Evolutionary conservation across 1,284 basidiomycete species (phyloP), one percentile per base, ranked within the genome.

Genomic region (Chondrostereum purpureum): DNA sequence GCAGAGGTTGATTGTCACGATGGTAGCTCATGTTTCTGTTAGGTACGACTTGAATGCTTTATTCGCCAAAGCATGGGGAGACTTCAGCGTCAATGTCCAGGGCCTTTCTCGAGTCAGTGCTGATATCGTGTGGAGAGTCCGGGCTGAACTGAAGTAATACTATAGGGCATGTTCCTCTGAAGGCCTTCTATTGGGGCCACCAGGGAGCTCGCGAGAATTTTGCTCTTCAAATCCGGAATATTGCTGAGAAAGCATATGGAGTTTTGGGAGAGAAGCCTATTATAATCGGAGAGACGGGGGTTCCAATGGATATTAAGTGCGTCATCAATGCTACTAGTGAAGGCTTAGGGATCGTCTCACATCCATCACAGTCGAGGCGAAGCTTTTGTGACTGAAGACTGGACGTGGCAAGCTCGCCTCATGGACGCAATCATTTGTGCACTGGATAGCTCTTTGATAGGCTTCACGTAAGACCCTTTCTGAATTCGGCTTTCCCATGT

Each of bases 271-370:
- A 92, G 56, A 75, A 67, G 10, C 92, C 92, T 6, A 77, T 91
- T 24, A 65, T 95, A 5, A 79, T 97, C 51, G 92, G 92, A 19
- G 93, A 97, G 62, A 89, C 86, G 52, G 93, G 93, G 23, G 73
- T 95, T 31, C 92, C 92, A 0, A 93, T 96, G 82, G 92, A 97
- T 57, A 77, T 95, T 73, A 95, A 96, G 88, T 90, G 55, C 37
- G 85, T 68, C 39, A 10, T 37, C 27, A n/a, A n/a, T 39, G 38
- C 31, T 16, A 34, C 23, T 27, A 19, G 10, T 17, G 12, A 11
- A 22, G 22, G 23, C 17, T 22, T 34, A 12, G 37, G 3, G 27
- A 39, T 46, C n/a, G 22, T 20, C 23, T 43, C 36, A n/a, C 19
- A 33, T 44, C n/a, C 42, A 2, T 51, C 10, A 37, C 36, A 92